Percentiles rank a stretch among this genome's conserved stretches.
phyloP scores from a whole-genome alignment of 306 rosid species.

The Casuarina equisetifolia region DNA sequence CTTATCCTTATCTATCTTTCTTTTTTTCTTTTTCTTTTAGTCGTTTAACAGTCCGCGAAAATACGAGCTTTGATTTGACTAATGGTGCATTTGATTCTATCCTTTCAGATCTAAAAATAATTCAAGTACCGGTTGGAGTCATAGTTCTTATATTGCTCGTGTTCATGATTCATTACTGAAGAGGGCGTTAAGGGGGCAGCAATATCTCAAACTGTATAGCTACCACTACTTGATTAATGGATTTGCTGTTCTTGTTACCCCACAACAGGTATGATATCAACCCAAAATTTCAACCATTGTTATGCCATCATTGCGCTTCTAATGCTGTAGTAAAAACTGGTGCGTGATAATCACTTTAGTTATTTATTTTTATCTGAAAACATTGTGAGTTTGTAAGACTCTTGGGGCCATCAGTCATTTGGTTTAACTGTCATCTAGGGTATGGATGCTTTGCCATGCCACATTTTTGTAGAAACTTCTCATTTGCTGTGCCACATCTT shows the following conservation, averaged over 20 bases:
- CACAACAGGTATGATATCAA: slow-evolving; percentile 63
- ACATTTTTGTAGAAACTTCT: background rate
- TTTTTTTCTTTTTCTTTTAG: background rate
- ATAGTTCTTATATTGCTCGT: slow-evolving; percentile 61
- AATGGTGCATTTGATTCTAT: slow-evolving; percentile 16
- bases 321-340: background rate
- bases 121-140: slow-evolving; percentile 53
- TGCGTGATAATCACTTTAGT: slow-evolving; percentile 3
- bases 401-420: background rate
- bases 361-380: background rate
- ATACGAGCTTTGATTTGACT: slow-evolving; percentile 22
- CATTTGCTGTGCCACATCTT: background rate
- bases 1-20: background rate
- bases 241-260: slow-evolving; percentile 81
- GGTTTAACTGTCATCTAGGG: too few relatives aligned
- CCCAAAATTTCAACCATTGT: slow-evolving; percentile 20
- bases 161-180: slow-evolving; percentile 87
- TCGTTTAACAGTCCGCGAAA: slow-evolving; percentile 17
- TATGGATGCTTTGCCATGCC: slow-evolving; percentile 14
- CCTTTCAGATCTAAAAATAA: slow-evolving; percentile 40
- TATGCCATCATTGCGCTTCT: slow-evolving; percentile 3
- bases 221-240: slow-evolving; percentile 94
- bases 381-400: background rate
- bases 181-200: slow-evolving; percentile 79
- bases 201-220: slow-evolving; percentile 91